These are phyloP conservation scores for Coniferiporia weirii DNA, from an alignment of 1,284 basidiomycete species.

Conservation along the genomic window DNA sequence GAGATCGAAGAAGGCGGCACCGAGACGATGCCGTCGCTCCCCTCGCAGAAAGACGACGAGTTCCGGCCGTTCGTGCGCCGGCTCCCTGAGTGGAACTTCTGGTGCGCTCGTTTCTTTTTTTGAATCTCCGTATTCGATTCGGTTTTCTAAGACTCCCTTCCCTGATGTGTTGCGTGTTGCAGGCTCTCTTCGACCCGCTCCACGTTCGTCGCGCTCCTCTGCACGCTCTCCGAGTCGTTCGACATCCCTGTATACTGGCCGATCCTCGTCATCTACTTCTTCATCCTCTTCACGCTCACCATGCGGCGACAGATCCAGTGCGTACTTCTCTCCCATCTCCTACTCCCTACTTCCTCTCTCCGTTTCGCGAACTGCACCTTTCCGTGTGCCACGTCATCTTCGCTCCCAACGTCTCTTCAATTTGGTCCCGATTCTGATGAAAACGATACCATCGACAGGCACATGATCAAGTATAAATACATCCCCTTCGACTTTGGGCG, in stretches of 20 bases:
- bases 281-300: slow-evolving; percentile 81
- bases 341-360: slow-evolving; percentile 1
- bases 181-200: slow-evolving; percentile 93
- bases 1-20: slow-evolving; percentile 91
- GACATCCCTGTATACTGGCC: slow-evolving; percentile 99
- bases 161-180: slow-evolving; percentile 25
- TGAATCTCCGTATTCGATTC: not conserved
- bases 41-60: slow-evolving; percentile 78
- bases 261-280: slow-evolving; percentile 91
- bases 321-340: slow-evolving; percentile 29
- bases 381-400: too few relatives aligned
- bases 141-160: not conserved
- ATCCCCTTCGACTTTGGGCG: slow-evolving; percentile 89
- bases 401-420: too few relatives aligned
- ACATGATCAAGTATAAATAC: slow-evolving; percentile 99
- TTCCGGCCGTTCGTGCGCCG: slow-evolving; percentile 95
- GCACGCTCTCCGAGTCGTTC: slow-evolving; percentile 77
- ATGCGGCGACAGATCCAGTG: slow-evolving; percentile 94
- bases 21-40: slow-evolving; percentile 36
- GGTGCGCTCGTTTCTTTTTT: slow-evolving; percentile 53
- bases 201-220: slow-evolving; percentile 72
- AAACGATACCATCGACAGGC: slow-evolving; percentile 43
- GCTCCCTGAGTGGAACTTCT: slow-evolving; percentile 94
- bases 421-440: too few relatives aligned
- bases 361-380: too few relatives aligned